Evolutionary conservation across 1,284 basidiomycete species (phyloP).

Genomic region (Trichosporon inkin): DNA sequence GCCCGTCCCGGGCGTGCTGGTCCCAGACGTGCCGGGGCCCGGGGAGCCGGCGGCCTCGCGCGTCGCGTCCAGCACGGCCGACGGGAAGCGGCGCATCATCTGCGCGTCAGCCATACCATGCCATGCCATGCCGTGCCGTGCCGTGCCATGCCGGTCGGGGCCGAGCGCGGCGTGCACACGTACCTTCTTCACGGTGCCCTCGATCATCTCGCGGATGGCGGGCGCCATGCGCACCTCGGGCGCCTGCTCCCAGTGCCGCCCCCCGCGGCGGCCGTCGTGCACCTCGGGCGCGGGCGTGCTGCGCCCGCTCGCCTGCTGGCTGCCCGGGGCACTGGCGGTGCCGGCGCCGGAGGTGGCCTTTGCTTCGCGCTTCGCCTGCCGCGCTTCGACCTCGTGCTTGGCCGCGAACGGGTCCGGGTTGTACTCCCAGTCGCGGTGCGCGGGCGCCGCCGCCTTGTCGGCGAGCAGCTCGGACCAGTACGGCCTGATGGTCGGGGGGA

Average conservation of each 20-base stretch:
- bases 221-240: conserved; percentile 84
- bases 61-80: conserved; percentile 48
- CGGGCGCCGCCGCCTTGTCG: conserved; percentile 64
- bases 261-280: conserved; percentile 37
- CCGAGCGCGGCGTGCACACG: too few species aligned
- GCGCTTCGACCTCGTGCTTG: conserved; percentile 61
- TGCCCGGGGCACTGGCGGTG: conserved; percentile 49
- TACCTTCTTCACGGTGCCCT: conserved; percentile 77
- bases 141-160: too few species aligned
- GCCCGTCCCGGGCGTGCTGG: neutral
- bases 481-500: conserved; percentile 75
- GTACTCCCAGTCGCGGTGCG: conserved; percentile 79
- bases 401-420: conserved; percentile 78
- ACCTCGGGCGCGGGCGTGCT: conserved; percentile 14
- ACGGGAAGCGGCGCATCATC: conserved; percentile 51
- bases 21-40: conserved; percentile 14
- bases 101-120: conserved; percentile 20
- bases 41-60: conserved; percentile 39
- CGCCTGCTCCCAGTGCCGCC: conserved; percentile 60
- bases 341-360: conserved; percentile 29
- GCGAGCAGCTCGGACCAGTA: conserved; percentile 74
- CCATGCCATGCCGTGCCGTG: too few species aligned
- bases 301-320: conserved; percentile 56
- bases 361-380: conserved; percentile 57
- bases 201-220: conserved; percentile 70